phyloP scores from a whole-genome alignment of 805 yeast species.

The Sporopachydermia lactativora region DNA sequence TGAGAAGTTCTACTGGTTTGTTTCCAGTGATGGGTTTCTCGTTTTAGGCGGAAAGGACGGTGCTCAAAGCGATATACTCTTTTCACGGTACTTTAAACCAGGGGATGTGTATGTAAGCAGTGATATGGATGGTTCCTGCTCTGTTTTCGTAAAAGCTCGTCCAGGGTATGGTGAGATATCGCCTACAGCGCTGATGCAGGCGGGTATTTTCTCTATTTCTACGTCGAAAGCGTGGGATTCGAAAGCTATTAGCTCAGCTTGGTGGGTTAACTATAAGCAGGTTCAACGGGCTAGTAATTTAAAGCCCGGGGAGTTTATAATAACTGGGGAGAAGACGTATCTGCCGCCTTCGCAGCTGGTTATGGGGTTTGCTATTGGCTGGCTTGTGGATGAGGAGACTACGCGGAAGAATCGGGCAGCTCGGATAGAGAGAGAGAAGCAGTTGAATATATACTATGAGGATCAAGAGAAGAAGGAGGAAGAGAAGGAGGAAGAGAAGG shows the following conservation, averaged over 20 bases:
- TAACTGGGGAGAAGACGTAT: conserved; percentile 39
- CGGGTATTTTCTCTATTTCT: conserved; percentile 73
- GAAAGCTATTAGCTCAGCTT: conserved; percentile 68
- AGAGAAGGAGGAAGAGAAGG: conserved; percentile 17
- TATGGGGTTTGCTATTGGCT: conserved; percentile 79
- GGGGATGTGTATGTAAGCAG: conserved; percentile 62
- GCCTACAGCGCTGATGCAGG: conserved; percentile 79
- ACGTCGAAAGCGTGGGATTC: conserved; percentile 85
- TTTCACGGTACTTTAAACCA: conserved; percentile 59
- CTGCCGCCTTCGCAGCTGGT: conserved; percentile 68
- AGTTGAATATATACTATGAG: conserved; percentile 7
- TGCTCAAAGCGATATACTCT: conserved; percentile 66
- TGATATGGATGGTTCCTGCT: conserved; percentile 59
- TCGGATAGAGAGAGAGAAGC: conserved; percentile 7
- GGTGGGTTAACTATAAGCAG: conserved; percentile 64
- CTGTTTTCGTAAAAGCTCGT: conserved; percentile 75
- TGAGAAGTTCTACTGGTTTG: conserved; percentile 90
- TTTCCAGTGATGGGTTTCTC: conserved; percentile 79
- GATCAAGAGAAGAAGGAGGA: conserved; percentile 19
- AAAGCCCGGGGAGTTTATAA: conserved; percentile 45
- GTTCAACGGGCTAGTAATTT: conserved; percentile 33
- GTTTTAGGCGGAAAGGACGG: conserved; percentile 80
- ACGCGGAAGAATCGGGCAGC: conserved; percentile 20
- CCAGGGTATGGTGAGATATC: conserved; percentile 57
- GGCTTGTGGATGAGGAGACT: conserved; percentile 50